A percentile compares a stretch with the other conserved stretches of the same genome.
phyloP scores from a whole-genome alignment of 805 yeast genomes.

The Metschnikowia lunata region DNA sequence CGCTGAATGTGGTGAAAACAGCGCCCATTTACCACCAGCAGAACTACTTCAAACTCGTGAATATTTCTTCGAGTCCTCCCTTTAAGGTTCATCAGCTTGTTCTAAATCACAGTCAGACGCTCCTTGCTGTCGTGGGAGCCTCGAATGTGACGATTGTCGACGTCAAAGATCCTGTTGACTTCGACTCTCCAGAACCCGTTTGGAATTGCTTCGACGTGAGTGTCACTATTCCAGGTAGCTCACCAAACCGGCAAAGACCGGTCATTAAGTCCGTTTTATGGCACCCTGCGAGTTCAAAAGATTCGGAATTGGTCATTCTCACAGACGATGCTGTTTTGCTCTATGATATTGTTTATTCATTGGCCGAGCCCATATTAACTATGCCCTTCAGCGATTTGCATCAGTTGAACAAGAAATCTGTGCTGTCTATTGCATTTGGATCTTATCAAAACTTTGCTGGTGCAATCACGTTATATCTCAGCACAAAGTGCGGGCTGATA shows the following conservation, averaged over 20 bases:
- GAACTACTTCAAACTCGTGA: constrained; percentile 6
- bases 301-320: constrained; percentile 14
- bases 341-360: constrained; percentile 13
- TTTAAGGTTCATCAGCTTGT: constrained; percentile 7
- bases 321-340: constrained; percentile 8
- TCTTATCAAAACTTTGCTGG: constrained; percentile 12
- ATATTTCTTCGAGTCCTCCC: constrained; percentile 1
- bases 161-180: constrained; percentile 4
- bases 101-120: constrained; percentile 9
- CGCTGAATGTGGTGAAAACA: constrained; percentile 11
- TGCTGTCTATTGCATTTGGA: constrained; percentile 16
- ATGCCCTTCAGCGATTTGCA: constrained; percentile 4
- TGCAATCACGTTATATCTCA: constrained; percentile 12
- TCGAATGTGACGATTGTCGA: constrained; percentile 7
- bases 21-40: constrained; percentile 5
- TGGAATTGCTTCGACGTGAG: constrained; percentile 5
- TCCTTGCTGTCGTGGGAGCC: constrained; percentile 14
- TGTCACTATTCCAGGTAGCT: background rate
- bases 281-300: constrained; percentile 16
- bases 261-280: constrained; percentile 8
- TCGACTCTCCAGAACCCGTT: constrained; percentile 1
- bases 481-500: constrained; percentile 9
- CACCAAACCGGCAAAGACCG: background rate
- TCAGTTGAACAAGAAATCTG: constrained; percentile 4
- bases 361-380: constrained; percentile 8